Percentiles rank a stretch among this genome's conserved stretches.
These are phyloP conservation scores for Triangularia verruculosa DNA, from an alignment of 2,329 filamentous ascomycete genomes.

Conservation along the genomic window DNA sequence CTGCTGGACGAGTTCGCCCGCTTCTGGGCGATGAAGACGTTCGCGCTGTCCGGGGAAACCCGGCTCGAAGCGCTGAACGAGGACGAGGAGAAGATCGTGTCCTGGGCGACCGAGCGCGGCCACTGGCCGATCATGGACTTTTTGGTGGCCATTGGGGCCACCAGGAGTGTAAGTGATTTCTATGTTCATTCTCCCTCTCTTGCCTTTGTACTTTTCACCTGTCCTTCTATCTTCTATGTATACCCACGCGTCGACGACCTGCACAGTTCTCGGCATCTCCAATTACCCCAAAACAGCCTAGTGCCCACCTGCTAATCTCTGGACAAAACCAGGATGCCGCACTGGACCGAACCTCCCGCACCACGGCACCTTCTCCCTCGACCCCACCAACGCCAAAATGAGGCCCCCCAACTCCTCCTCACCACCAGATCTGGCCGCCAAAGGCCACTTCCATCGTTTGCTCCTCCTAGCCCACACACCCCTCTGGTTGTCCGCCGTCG, in stretches of 20 bases:
- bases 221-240: too few relatives aligned
- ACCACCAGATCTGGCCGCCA: neutral
- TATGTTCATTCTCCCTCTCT: neutral
- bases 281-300: neutral
- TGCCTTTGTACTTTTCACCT: neutral
- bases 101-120: neutral
- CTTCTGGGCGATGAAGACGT: neutral
- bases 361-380: neutral
- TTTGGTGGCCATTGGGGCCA: neutral
- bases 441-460: neutral
- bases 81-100: neutral
- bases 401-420: neutral
- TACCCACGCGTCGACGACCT: too few relatives aligned
- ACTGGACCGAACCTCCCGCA: neutral
- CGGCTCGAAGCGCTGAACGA: neutral
- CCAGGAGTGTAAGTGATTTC: neutral
- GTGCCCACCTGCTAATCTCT: neutral
- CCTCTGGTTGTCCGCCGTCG: slow-evolving; percentile 19
- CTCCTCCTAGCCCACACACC: slow-evolving; percentile 15
- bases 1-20: neutral
- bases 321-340: neutral
- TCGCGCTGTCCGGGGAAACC: neutral
- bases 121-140: neutral
- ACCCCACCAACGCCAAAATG: neutral
- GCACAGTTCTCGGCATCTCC: too few relatives aligned